phyloP scores from a whole-genome alignment of 768 basidiomycete genomes.

The Suillus bovinus region DNA sequence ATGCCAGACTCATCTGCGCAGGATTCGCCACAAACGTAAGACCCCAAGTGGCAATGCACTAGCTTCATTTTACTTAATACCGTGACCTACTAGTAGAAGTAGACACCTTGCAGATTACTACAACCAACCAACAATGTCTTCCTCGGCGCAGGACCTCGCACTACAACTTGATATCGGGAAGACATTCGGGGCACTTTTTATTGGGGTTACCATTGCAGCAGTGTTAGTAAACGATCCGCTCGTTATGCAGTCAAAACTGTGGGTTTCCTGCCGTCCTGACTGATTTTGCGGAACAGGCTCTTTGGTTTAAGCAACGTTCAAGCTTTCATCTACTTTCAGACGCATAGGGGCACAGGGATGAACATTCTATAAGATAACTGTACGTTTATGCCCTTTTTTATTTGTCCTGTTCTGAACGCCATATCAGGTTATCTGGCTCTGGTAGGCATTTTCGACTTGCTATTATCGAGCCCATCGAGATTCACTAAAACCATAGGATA shows the following conservation, averaged over 20 bases:
- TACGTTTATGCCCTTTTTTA: not conserved
- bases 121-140: conserved; percentile 1
- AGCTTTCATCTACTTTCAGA: not conserved
- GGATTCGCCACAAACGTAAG: too few species aligned
- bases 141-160: not conserved
- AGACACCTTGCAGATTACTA: not conserved
- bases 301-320: conserved; percentile 1
- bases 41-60: not conserved
- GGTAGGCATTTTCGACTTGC: conserved; percentile 5
- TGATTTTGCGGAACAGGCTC: not conserved
- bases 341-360: not conserved
- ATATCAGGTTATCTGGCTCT: conserved; percentile 11
- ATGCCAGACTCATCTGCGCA: too few species aligned
- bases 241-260: not conserved
- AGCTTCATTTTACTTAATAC: not conserved
- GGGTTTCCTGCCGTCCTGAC: not conserved
- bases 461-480: not conserved
- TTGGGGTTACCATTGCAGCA: not conserved
- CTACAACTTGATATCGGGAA: not conserved
- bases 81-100: too few species aligned
- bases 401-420: not conserved
- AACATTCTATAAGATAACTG: not conserved
- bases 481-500: conserved; percentile 24
- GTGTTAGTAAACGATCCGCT: not conserved
- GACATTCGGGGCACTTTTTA: conserved; percentile 3